These are phyloP conservation scores for Backusella sp. DNA, from an alignment of 192 early-diverging fungal species.

Conservation along the genomic window DNA sequence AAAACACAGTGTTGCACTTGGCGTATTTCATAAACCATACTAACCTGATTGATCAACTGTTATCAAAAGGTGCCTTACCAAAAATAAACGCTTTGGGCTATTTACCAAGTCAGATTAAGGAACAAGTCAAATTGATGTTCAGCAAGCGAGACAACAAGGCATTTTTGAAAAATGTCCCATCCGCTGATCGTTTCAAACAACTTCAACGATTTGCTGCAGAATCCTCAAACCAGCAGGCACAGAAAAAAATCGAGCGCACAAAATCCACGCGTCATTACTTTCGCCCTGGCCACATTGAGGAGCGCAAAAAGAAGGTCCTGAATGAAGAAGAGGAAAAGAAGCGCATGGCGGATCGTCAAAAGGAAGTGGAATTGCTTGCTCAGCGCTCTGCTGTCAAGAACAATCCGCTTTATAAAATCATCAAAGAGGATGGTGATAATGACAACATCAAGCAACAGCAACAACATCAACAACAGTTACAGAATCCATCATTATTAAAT, in stretches of 20 bases:
- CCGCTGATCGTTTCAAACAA: conserved; percentile 14
- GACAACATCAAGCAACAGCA: background rate
- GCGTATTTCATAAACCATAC: conserved; percentile 16
- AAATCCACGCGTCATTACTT: conserved; percentile 22
- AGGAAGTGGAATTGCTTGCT: conserved; percentile 20
- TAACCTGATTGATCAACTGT: conserved; percentile 7
- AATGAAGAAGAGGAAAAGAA: conserved; percentile 20
- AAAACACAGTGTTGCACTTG: conserved; percentile 24
- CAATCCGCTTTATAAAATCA: conserved; percentile 22
- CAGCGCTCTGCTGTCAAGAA: conserved; percentile 29
- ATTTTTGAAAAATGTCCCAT: no score
- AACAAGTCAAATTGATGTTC: background rate
- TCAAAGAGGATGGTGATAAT: conserved; percentile 11
- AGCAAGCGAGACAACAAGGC: background rate
- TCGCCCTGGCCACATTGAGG: conserved; percentile 22
- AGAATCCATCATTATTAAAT: background rate
- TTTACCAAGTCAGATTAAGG: conserved; percentile 12
- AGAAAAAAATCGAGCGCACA: background rate
- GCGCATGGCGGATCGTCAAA: conserved; percentile 4
- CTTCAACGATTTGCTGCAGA: conserved; percentile 12
- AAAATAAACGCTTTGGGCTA: background rate
- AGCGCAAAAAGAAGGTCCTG: conserved; percentile 10
- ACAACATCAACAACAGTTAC: background rate
- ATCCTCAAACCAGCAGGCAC: background rate
- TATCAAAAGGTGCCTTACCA: conserved; percentile 14